Conservation (phyloP, 495 filamentous ascomycete genomes). For the Penicillium macrosclerotiorum region DNA sequence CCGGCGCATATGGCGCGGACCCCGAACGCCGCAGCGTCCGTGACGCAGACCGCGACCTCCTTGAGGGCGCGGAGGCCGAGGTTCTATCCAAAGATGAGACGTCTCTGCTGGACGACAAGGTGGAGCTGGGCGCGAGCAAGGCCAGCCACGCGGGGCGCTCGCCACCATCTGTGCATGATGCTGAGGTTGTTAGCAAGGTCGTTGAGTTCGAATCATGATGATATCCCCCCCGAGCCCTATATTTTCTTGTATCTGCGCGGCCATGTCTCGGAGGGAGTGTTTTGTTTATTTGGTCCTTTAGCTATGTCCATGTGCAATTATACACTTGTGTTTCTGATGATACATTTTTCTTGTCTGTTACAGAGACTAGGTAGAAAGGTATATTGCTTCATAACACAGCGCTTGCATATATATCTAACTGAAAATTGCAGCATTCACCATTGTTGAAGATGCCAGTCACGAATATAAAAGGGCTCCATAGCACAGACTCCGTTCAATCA, state of each 20-base stretch:
- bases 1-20: conserved; percentile 50
- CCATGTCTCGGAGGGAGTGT: background rate
- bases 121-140: no score
- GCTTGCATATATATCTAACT: background rate
- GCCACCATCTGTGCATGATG: conserved; percentile 13
- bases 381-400: background rate
- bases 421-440: no score
- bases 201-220: conserved; percentile 42
- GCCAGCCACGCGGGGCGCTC: background rate
- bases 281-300: conserved; percentile 4
- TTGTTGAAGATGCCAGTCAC: no score
- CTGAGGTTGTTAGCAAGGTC: conserved; percentile 36
- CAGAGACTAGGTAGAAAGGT: background rate
- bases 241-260: background rate
- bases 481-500: no score
- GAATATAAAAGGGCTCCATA: no score
- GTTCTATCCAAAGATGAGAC: conserved; percentile 29
- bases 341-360: background rate
- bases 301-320: conserved; percentile 12
- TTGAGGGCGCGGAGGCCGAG: conserved; percentile 56
- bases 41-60: conserved; percentile 72
- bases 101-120: conserved; percentile 29
- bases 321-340: conserved; percentile 11
- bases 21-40: conserved; percentile 61
- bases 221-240: conserved; percentile 7